phyloP scores from a whole-genome alignment of 495 filamentous ascomycete species.

The Penicillium salamii region DNA sequence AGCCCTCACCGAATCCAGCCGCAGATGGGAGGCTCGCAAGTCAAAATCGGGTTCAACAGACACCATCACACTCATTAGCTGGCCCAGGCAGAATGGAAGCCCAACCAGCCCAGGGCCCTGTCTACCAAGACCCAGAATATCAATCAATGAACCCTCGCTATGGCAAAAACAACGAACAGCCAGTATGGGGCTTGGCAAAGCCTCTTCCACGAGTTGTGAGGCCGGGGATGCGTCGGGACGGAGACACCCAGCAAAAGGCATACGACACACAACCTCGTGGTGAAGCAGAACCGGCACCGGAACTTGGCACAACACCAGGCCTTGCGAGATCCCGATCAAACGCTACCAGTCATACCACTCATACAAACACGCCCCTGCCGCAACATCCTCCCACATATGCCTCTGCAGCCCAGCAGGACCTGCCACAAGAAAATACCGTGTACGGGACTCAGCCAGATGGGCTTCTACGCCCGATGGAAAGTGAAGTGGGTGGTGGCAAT shows the following conservation, averaged over 20 bases:
- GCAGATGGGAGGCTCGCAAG: background rate
- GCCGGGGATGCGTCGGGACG: constrained; percentile 20
- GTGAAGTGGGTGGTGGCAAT: background rate
- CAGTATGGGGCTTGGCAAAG: constrained; percentile 30
- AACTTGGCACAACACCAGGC: constrained; percentile 6
- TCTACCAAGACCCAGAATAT: constrained; percentile 25
- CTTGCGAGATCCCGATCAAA: background rate
- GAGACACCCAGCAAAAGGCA: constrained; percentile 3
- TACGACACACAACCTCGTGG: constrained; percentile 5
- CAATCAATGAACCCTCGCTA: constrained; percentile 20
- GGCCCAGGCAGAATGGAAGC: background rate
- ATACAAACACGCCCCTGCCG: background rate
- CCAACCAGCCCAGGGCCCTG: background rate
- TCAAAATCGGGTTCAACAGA: constrained; percentile 1
- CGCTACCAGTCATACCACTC: background rate
- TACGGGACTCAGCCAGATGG: constrained; percentile 15
- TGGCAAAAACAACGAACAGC: constrained; percentile 12
- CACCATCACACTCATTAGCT: constrained; percentile 10
- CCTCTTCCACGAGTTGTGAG: constrained; percentile 30
- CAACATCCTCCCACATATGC: constrained; percentile 6
- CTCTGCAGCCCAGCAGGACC: constrained; percentile 8
- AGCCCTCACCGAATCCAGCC: background rate
- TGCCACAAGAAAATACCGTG: constrained; percentile 1
- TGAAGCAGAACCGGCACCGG: constrained; percentile 6
- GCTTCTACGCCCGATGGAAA: constrained; percentile 12